phyloP scores from a whole-genome alignment of 2,329 filamentous ascomycete species.

The Aspergillus sp. region DNA sequence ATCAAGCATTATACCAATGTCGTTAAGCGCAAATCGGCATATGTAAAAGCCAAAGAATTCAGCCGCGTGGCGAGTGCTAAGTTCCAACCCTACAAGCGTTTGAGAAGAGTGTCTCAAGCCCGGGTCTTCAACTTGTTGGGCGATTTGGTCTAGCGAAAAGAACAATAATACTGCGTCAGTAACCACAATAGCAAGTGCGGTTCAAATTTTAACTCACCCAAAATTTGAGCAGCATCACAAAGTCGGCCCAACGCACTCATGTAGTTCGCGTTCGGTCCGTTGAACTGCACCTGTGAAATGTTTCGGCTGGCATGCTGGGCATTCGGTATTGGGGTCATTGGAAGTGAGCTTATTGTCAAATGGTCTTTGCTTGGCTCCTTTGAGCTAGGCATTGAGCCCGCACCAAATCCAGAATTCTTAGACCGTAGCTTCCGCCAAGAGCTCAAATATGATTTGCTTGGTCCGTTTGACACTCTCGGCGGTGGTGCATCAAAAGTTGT shows the following conservation, averaged over 20 bases:
- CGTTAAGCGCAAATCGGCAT: slow-evolving; percentile 88
- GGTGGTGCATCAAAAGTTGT: slow-evolving; percentile 37
- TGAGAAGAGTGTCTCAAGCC: slow-evolving; percentile 87
- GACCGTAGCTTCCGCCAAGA: slow-evolving; percentile 88
- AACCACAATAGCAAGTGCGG: slow-evolving; percentile 7
- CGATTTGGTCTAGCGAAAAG: slow-evolving; percentile 74
- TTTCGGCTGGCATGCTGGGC: slow-evolving; percentile 72
- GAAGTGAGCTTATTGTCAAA: slow-evolving; percentile 69
- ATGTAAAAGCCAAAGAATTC: slow-evolving; percentile 98
- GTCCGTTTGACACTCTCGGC: slow-evolving; percentile 57
- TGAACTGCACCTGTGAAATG: slow-evolving; percentile 66
- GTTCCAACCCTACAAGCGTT: slow-evolving; percentile 91
- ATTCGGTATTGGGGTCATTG: slow-evolving; percentile 66
- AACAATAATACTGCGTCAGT: slow-evolving; percentile 3
- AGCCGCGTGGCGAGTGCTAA: slow-evolving; percentile 87
- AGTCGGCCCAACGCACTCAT: slow-evolving; percentile 87
- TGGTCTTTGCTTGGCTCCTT: slow-evolving; percentile 58
- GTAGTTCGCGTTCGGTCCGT: slow-evolving; percentile 83
- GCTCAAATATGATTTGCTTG: slow-evolving; percentile 75
- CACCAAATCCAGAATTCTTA: slow-evolving; percentile 75
- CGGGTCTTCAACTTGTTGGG: slow-evolving; percentile 92
- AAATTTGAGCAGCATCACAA: slow-evolving; percentile 88
- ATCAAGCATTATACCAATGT: slow-evolving; percentile 81
- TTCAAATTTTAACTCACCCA: slow-evolving; percentile 61
- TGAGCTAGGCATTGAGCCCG: slow-evolving; percentile 33